These are phyloP conservation scores for Agrocybe praecox DNA, from an alignment of 768 basidiomycete genomes.

Conservation along the genomic window DNA sequence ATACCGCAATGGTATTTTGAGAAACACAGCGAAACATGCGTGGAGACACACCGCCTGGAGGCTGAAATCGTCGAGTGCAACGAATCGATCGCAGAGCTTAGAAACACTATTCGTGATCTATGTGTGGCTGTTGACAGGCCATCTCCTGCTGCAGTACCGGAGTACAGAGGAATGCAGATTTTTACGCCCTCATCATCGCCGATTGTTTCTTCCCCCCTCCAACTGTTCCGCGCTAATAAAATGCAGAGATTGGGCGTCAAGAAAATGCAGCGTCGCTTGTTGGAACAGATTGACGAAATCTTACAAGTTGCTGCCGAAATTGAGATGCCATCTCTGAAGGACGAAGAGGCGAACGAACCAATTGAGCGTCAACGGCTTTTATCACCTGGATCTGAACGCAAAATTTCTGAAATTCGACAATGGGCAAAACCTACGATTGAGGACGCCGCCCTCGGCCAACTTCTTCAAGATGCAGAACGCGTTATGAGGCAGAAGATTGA, in stretches of 20 bases:
- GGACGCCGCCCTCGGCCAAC: conserved; percentile 80
- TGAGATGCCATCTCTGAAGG: conserved; percentile 85
- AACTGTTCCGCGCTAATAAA: conserved; percentile 75
- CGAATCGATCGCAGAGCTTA: conserved; percentile 87
- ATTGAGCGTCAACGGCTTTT: conserved; percentile 92
- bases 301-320: conserved; percentile 80
- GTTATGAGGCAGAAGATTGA: conserved; percentile 93
- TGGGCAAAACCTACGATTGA: conserved; percentile 89
- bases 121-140: conserved; percentile 69
- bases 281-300: conserved; percentile 89
- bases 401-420: conserved; percentile 77
- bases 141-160: conserved; percentile 67
- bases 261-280: conserved; percentile 76
- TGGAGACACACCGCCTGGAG: conserved; percentile 93
- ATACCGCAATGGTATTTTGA: conserved; percentile 99
- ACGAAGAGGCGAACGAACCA: conserved; percentile 89
- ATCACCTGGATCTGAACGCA: conserved; percentile 87
- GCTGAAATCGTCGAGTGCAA: conserved; percentile 94
- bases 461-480: conserved; percentile 86
- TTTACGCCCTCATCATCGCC: conserved; percentile 75
- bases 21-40: conserved; percentile 99
- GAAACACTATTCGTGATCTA: conserved; percentile 84
- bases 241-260: conserved; percentile 81
- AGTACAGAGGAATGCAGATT: conserved; percentile 89
- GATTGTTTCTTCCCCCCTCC: conserved; percentile 71